Conservation (phyloP, 2,329 filamentous ascomycete species). For the Penicillium sp. region DNA sequence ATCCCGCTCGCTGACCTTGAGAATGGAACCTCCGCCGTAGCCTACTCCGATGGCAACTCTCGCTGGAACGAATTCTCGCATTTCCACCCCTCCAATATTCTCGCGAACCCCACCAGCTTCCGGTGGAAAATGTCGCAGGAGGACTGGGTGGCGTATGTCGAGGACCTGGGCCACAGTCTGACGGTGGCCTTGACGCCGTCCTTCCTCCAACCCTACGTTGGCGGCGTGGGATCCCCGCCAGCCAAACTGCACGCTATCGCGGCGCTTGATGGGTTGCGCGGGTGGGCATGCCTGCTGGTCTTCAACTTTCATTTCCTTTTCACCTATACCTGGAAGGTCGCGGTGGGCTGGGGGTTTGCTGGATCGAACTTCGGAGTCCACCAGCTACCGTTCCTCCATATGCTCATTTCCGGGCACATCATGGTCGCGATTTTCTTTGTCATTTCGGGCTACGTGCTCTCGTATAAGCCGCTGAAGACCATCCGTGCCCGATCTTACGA, state of each 20-base stretch:
- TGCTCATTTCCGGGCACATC: slow-evolving; percentile 42
- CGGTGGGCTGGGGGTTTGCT: slow-evolving; percentile 37
- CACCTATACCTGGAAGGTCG: slow-evolving; percentile 40
- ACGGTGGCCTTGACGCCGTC: slow-evolving; percentile 31
- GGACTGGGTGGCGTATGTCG: slow-evolving; percentile 23
- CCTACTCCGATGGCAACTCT: slow-evolving; percentile 3
- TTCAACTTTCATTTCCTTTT: slow-evolving; percentile 45
- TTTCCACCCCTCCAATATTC: slow-evolving; percentile 20
- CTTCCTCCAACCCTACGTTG: slow-evolving; percentile 31
- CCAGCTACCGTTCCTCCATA: slow-evolving; percentile 39
- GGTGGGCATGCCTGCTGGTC: slow-evolving; percentile 41
- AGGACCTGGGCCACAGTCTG: slow-evolving; percentile 20
- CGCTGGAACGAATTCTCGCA: slow-evolving; percentile 23
- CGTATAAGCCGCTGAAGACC: slow-evolving; percentile 37
- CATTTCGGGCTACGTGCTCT: slow-evolving; percentile 45
- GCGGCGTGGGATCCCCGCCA: slow-evolving; percentile 23
- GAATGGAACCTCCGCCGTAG: slow-evolving; percentile 11
- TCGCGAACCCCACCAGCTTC: slow-evolving; percentile 16
- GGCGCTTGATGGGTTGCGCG: slow-evolving; percentile 39
- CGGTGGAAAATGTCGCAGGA: slow-evolving; percentile 16
- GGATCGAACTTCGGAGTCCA: slow-evolving; percentile 36
- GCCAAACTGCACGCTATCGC: slow-evolving; percentile 34
- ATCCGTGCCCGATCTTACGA: slow-evolving; percentile 36
- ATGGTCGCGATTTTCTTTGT: slow-evolving; percentile 47
- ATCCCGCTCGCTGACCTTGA: slow-evolving; percentile 29